Evolutionary conservation across 1,284 basidiomycete genomes (phyloP).

Genomic region (Pseudozyma sp.): DNA sequence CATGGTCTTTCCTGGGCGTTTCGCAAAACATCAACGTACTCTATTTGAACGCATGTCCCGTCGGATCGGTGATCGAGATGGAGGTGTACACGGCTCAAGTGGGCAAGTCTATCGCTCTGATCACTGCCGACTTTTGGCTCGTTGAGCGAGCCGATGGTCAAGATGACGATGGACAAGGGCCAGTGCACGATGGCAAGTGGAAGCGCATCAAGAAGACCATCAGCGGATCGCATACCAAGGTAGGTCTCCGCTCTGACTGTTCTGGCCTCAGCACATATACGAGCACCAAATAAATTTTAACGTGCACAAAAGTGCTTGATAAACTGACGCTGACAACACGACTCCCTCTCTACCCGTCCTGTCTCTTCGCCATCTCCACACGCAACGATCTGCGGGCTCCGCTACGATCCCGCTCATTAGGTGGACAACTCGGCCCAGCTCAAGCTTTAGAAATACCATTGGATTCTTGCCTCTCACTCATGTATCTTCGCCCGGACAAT

Average conservation of each 20-base stretch:
- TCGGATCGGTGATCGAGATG: slow-evolving; percentile 61
- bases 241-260: background rate
- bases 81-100: slow-evolving; percentile 49
- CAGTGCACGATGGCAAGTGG: slow-evolving; percentile 41
- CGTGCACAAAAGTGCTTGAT: background rate
- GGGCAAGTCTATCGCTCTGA: slow-evolving; percentile 51
- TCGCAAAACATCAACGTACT: slow-evolving; percentile 62
- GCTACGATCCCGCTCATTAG: slow-evolving; percentile 1
- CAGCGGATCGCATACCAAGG: slow-evolving; percentile 58
- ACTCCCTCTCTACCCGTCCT: background rate
- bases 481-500: background rate
- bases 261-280: background rate
- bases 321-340: background rate
- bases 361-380: background rate
- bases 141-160: slow-evolving; percentile 40
- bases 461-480: too few relatives aligned
- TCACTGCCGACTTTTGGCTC: slow-evolving; percentile 56
- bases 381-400: background rate
- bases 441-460: slow-evolving; percentile 29
- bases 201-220: slow-evolving; percentile 42
- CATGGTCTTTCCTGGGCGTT: slow-evolving; percentile 65
- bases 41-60: slow-evolving; percentile 58
- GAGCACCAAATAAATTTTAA: background rate
- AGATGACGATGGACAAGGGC: slow-evolving; percentile 28
- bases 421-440: slow-evolving; percentile 51